Conservation (phyloP, 345 rosid genomes). For the Eucalyptus regnans region DNA sequence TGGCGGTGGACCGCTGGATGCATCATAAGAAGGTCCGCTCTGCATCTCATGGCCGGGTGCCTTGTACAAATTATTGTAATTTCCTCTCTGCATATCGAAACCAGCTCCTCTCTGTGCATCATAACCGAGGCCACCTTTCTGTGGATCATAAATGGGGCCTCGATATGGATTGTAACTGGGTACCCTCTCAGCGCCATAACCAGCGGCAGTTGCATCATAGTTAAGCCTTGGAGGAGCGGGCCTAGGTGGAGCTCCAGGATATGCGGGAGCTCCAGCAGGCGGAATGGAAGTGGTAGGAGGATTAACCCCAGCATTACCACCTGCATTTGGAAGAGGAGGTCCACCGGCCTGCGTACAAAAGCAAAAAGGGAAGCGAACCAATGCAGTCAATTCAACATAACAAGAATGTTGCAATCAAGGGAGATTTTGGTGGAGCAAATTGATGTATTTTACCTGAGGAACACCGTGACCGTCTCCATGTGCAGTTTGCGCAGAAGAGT, state of each 20-base stretch:
- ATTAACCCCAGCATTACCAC: neutral
- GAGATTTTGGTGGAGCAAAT: neutral
- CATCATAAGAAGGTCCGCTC: conserved; percentile 17
- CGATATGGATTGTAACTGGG: conserved; percentile 9
- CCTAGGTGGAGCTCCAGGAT: conserved; percentile 52
- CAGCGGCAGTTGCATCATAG: conserved; percentile 8
- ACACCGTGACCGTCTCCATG: conserved; percentile 44
- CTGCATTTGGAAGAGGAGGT: neutral
- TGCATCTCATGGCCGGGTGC: conserved; percentile 1
- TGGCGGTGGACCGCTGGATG: neutral
- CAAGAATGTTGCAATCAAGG: neutral
- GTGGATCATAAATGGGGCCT: conserved; percentile 10
- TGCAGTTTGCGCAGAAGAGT: conserved; percentile 29
- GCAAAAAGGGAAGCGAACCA: neutral
- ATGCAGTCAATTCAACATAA: neutral
- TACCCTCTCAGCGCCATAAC: conserved; percentile 12
- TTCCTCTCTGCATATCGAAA: conserved; percentile 19
- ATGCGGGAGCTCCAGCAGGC: conserved; percentile 16
- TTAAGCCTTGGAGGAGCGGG: conserved; percentile 31
- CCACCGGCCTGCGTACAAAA: neutral
- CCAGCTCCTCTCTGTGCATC: conserved; percentile 21
- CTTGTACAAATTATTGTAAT: neutral
- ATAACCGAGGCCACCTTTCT: conserved; percentile 7
- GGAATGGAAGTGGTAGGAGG: conserved; percentile 8
- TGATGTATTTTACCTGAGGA: conserved; percentile 36